Evolutionary conservation across 2,329 filamentous ascomycete genomes (phyloP).

Genomic region (Exserohilum turcica): DNA sequence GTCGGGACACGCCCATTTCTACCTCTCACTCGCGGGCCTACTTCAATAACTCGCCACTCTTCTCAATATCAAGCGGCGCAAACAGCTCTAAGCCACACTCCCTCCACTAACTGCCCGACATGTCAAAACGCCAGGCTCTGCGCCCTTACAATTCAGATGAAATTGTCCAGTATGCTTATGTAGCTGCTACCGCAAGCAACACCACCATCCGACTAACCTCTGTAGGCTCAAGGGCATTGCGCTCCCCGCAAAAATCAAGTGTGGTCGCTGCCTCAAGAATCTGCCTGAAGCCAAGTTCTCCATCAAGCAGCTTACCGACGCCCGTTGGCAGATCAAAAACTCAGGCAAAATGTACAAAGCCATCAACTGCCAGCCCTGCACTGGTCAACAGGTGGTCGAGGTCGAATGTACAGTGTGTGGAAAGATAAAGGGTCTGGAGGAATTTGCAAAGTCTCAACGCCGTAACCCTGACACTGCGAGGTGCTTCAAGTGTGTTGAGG

Average conservation of each 20-base stretch:
- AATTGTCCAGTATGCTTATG: slow-evolving; percentile 17
- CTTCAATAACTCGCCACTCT: not conserved
- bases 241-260: slow-evolving; percentile 49
- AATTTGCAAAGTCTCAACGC: slow-evolving; percentile 58
- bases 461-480: slow-evolving; percentile 51
- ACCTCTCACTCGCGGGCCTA: not conserved
- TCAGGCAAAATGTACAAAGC: slow-evolving; percentile 21
- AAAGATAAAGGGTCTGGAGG: slow-evolving; percentile 53
- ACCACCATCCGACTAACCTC: not conserved
- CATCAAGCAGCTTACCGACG: slow-evolving; percentile 53
- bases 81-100: not conserved
- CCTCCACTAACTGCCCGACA: not conserved
- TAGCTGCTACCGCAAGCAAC: not conserved
- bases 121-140: slow-evolving; percentile 5
- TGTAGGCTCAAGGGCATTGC: slow-evolving; percentile 25
- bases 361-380: slow-evolving; percentile 54
- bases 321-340: slow-evolving; percentile 24
- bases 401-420: slow-evolving; percentile 56
- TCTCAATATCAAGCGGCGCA: not conserved
- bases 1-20: not conserved
- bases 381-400: slow-evolving; percentile 51
- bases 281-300: slow-evolving; percentile 51
- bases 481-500: slow-evolving; percentile 41
- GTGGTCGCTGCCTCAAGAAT: slow-evolving; percentile 53
- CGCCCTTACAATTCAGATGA: slow-evolving; percentile 19